phyloP scores from a whole-genome alignment of 176 grass and related monocot species.

The Phoenix roebelenii region DNA sequence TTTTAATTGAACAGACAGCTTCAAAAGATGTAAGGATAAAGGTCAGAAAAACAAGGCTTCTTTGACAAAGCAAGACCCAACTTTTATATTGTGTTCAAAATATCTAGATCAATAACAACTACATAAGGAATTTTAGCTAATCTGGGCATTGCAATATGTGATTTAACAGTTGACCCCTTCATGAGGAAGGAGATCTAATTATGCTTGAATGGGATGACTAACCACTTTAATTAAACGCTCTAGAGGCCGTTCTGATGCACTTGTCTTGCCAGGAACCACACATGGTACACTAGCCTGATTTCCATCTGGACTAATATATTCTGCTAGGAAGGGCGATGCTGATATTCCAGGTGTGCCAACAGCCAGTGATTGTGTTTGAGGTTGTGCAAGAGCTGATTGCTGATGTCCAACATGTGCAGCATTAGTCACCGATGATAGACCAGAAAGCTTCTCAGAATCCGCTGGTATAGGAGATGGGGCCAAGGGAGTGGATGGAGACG shows the following conservation, averaged over 20 bases:
- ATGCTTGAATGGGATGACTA: slow-evolving; percentile 13
- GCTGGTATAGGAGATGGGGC: slow-evolving; percentile 72
- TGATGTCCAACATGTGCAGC: slow-evolving; percentile 45
- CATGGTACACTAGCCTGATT: slow-evolving; percentile 52
- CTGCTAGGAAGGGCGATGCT: slow-evolving; percentile 79
- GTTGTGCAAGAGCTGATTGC: slow-evolving; percentile 36
- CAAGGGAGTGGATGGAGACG: slow-evolving; percentile 74
- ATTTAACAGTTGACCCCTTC: too few relatives aligned
- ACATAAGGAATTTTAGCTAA: too few relatives aligned
- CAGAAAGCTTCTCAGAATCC: slow-evolving; percentile 65
- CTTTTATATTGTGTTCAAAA: too few relatives aligned
- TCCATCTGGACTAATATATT: slow-evolving; percentile 70
- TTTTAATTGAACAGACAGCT: too few relatives aligned
- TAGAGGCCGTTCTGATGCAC: slow-evolving; percentile 64
- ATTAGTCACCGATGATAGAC: slow-evolving; percentile 52
- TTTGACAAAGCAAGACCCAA: too few relatives aligned
- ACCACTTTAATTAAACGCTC: slow-evolving; percentile 83
- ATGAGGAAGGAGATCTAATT: too few relatives aligned
- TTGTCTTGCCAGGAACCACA: slow-evolving; percentile 49
- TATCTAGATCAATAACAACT: too few relatives aligned
- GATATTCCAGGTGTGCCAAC: slow-evolving; percentile 94
- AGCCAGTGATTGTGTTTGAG: slow-evolving; percentile 57
- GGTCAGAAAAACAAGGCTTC: too few relatives aligned
- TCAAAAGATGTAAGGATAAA: too few relatives aligned
- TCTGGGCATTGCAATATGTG: too few relatives aligned